Conservation (phyloP, 257 asterid genomes). For the Forsythia viridissima region DNA sequence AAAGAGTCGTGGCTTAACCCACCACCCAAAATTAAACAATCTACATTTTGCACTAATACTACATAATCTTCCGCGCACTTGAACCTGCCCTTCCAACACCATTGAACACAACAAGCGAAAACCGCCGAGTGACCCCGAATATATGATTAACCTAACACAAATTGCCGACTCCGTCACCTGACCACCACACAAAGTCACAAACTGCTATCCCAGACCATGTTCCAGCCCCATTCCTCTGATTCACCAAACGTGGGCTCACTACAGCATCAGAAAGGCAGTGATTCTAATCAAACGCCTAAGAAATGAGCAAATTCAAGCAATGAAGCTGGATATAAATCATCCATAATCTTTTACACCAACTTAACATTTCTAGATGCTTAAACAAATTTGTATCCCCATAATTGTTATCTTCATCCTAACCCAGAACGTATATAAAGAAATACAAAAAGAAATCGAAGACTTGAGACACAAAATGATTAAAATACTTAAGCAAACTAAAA, state of each 20-base stretch:
- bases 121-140: background rate
- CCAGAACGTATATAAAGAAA: background rate
- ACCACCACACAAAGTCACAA: too few relatives aligned
- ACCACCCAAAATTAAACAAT: background rate
- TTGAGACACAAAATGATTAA: background rate
- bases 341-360: background rate
- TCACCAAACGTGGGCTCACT: background rate
- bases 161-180: background rate
- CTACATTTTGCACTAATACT: background rate
- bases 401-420: background rate
- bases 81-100: background rate
- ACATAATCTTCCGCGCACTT: background rate
- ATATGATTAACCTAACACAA: background rate
- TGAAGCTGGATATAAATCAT: background rate
- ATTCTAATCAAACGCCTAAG: background rate
- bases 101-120: background rate
- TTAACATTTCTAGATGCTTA: background rate
- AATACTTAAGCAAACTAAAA: background rate
- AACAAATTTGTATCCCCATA: background rate
- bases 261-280: background rate
- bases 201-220: background rate
- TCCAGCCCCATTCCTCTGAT: background rate
- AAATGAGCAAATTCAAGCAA: constrained; percentile 1
- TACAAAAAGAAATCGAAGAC: background rate
- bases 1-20: background rate